Percentiles rank a stretch among this genome's conserved stretches.
These are phyloP conservation scores for Tillandsia fasciculata DNA, from an alignment of 176 grass and related monocot genomes.

Conservation along the genomic window DNA sequence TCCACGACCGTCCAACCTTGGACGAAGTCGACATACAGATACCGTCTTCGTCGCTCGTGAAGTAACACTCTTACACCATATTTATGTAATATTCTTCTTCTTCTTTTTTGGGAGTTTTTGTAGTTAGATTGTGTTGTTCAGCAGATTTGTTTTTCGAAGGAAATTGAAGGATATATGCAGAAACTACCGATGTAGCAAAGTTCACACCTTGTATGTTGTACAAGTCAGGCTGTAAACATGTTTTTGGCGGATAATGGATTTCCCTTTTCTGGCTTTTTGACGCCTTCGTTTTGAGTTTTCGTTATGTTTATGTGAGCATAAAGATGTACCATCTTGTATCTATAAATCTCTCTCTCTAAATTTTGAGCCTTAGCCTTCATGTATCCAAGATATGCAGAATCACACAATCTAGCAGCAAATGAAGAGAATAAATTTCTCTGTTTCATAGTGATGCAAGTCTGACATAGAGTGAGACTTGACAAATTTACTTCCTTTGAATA, in stretches of 20 bases:
- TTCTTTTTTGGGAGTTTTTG: neutral
- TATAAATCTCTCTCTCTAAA: too few species aligned
- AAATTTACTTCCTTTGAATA: too few species aligned
- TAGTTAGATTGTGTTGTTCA: neutral
- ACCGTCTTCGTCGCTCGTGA: conserved; percentile 27
- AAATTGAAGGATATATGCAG: neutral
- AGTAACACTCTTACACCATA: conserved; percentile 17
- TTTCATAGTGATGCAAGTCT: too few species aligned
- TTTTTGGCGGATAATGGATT: neutral
- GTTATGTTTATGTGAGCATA: too few species aligned
- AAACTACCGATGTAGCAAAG: neutral
- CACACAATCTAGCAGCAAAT: too few species aligned
- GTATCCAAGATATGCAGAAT: too few species aligned
- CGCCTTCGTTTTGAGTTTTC: neutral
- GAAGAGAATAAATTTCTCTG: too few species aligned
- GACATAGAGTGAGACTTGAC: too few species aligned
- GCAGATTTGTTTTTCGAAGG: neutral
- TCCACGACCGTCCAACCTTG: conserved; percentile 44
- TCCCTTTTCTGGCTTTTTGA: neutral
- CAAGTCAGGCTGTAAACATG: neutral
- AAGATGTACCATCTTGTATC: too few species aligned
- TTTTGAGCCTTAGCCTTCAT: too few species aligned
- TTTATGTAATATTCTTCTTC: neutral
- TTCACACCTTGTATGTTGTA: neutral
- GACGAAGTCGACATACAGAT: conserved; percentile 85